Base-by-base conservation (phyloP, 2,329 filamentous ascomycete genomes). In the Sclerotinia trifoliorum region DNA sequence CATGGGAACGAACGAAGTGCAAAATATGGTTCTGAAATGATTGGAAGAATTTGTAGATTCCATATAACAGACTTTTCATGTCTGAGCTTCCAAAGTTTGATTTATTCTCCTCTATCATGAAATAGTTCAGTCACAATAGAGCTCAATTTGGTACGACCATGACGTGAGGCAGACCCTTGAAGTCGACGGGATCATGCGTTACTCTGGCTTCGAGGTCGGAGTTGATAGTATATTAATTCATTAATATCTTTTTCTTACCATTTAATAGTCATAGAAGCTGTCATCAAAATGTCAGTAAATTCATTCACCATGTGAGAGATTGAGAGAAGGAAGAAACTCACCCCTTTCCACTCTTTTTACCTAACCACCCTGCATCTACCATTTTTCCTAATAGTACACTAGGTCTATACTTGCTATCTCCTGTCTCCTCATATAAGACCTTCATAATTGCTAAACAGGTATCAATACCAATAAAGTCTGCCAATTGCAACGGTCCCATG, bases 371-470 rank as follows among this genome's bases (percentile, higher is more conserved):
- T 24, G 95, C 95, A 83, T 96, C 93, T 2, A 99, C 95, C 93
- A 98, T 98, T 81, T 96, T 96, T 77, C 87, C 86, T 73, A 99
- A 80, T 73, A 98, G 80, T 29, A 97, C 91, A 60, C 92, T 91
- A 2, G 95, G 94, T 57, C 95, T 85, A 79, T 99, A 99, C 81
- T 99, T 99, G 71, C 90, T 94, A 79, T 99, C 95, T 10, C 94
- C 94, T 3, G 94, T 95, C 82, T 98, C 94, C 69, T 87, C 84
- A 78, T 98, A 88, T 76, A 99, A 80, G 5, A 98, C 95, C 80
- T 91, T 93, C 95, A 99, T 99, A 76, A 99, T 99, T 29, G 94
- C 89, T 71, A 98, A 82, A 77, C 95, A 99, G 0, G 95, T 99
- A 78, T 99, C 95, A 56, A 99, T 84, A 10, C 95, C 95, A 76